Conservation (phyloP, 495 filamentous ascomycete species). For the Hypomontagnella monticulosa region DNA sequence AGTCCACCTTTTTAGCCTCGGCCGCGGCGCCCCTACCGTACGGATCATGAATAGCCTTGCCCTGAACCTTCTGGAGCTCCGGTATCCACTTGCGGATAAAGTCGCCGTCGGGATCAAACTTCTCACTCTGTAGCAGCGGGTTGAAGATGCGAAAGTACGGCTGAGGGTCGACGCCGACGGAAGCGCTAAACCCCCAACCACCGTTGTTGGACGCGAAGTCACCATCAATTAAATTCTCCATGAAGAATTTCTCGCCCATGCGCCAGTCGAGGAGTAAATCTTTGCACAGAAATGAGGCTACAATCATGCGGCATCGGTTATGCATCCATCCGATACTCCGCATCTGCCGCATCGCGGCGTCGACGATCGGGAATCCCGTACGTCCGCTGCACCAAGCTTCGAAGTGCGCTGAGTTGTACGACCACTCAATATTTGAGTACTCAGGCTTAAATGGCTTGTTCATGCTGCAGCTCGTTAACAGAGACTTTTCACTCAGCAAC, state of each 20-base stretch:
- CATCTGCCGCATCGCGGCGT: conserved; percentile 92
- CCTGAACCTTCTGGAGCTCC: conserved; percentile 69
- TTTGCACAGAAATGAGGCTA: conserved; percentile 87
- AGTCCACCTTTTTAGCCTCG: conserved; percentile 70
- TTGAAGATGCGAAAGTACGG: conserved; percentile 95
- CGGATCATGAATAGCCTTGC: conserved; percentile 80
- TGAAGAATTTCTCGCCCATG: conserved; percentile 87
- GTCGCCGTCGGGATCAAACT: conserved; percentile 73
- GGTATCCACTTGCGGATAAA: conserved; percentile 79
- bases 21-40: conserved; percentile 70
- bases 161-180: conserved; percentile 88
- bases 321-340: conserved; percentile 81
- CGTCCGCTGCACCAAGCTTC: conserved; percentile 76
- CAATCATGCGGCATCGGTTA: conserved; percentile 89
- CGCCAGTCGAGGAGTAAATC: conserved; percentile 92
- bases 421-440: conserved; percentile 85
- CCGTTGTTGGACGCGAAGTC: conserved; percentile 94
- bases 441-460: conserved; percentile 92
- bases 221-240: conserved; percentile 87
- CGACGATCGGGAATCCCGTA: conserved; percentile 88
- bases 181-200: conserved; percentile 87
- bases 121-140: conserved; percentile 84
- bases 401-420: conserved; percentile 75
- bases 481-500: not conserved
- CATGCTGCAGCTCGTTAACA: conserved; percentile 67